Base-by-base conservation (phyloP, 116 monocot genomes). In the Zostera marina region DNA sequence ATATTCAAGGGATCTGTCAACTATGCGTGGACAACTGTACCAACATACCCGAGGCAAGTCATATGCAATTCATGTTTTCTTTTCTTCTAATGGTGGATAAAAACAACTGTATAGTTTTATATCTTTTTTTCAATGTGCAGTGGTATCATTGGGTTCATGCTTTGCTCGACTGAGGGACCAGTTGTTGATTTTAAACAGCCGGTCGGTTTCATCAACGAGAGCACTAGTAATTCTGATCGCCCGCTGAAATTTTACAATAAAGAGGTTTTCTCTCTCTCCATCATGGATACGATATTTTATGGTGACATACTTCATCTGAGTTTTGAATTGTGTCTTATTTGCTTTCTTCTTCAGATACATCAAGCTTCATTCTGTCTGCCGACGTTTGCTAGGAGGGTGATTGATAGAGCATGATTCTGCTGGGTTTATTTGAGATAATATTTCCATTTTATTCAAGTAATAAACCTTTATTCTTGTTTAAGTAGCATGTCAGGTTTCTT, bases 11-110 rank as follows among this genome's bases (percentile, higher is more conserved):
- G 85, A 24, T 80, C 80, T 53, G 81, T 85, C 9, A 81, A 77
- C 52, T 85, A 85, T 62, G 85, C 85, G 38, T 85, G 85, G 85
- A 85, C 85, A 12, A 81, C 85, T 12, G 85, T 85, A 5, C 85
- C 85, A 53, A 85, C 85, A 57, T 85, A 85, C 47, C 85, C 85
- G 13, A 85, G 85, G 85, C 64, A 69, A 56, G 13, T 41, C 19
- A 38, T 11, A 14, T n/a, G 1, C 11, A 19, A 19, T 49, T 51
- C 10, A 51, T 5, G 39, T 8, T 15, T 16, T 63, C 4, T 23
- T 11, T 38, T 47, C 1, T 47, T 8, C 47, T 52, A 7, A 7
- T 22, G 39, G 32, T 32, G 32, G 5, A 5, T 2, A 32, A 32
- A 14, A 25, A 51, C 59, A 59, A 6, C 66, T 42, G 54, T 1